Conservation (phyloP, 805 yeast species). For the Candida boleticola region DNA sequence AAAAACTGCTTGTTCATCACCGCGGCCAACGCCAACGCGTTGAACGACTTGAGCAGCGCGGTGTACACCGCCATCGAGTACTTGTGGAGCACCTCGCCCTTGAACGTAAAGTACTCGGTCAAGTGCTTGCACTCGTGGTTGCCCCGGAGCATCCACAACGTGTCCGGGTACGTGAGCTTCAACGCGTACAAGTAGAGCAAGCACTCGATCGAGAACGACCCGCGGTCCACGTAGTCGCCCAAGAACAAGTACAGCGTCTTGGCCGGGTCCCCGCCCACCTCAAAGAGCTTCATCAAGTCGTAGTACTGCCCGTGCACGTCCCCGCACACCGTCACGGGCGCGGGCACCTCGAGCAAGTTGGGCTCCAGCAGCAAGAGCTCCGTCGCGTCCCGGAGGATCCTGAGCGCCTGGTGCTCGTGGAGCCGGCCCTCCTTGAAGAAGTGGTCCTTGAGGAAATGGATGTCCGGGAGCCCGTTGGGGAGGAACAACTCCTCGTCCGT, state of each 20-base stretch:
- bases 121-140: slow-evolving; percentile 94
- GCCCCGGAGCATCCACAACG: slow-evolving; percentile 83
- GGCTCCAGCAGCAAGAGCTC: slow-evolving; percentile 67
- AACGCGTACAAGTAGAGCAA: slow-evolving; percentile 72
- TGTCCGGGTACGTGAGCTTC: slow-evolving; percentile 70
- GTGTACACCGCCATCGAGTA: slow-evolving; percentile 66
- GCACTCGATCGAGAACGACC: slow-evolving; percentile 84
- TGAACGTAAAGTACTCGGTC: slow-evolving; percentile 91
- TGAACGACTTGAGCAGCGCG: slow-evolving; percentile 74
- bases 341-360: slow-evolving; percentile 74
- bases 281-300: slow-evolving; percentile 86
- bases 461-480: slow-evolving; percentile 66
- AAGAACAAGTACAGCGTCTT: slow-evolving; percentile 76
- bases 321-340: slow-evolving; percentile 95
- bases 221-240: slow-evolving; percentile 96
- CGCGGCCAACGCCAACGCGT: slow-evolving; percentile 88
- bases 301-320: slow-evolving; percentile 96
- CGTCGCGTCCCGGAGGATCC: slow-evolving; percentile 66
- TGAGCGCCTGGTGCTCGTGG: slow-evolving; percentile 63
- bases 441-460: slow-evolving; percentile 68
- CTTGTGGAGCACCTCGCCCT: slow-evolving; percentile 85
- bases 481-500: slow-evolving; percentile 65
- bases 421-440: slow-evolving; percentile 80
- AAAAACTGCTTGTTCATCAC: slow-evolving; percentile 90
- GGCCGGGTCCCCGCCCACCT: slow-evolving; percentile 87